Conservation (phyloP, 257 asterid species). For the Thymus mandschuricus region DNA sequence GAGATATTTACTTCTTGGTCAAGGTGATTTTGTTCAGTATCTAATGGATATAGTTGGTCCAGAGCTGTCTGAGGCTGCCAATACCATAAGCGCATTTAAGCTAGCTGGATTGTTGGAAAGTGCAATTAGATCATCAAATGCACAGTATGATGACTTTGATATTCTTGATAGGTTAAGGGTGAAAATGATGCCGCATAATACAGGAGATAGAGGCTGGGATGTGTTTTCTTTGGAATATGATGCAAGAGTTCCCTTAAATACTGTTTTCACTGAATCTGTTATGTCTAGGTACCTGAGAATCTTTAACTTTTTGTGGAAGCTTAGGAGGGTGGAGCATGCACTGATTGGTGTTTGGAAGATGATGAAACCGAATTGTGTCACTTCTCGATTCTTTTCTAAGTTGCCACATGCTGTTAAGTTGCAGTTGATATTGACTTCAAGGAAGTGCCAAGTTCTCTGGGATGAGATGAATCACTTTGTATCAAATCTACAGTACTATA, state of each 20-base stretch:
- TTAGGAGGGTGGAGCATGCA: constrained; percentile 93
- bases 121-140: constrained; percentile 91
- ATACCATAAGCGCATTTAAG: constrained; percentile 92
- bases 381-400: constrained; percentile 74
- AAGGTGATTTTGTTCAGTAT: constrained; percentile 98
- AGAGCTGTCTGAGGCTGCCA: constrained; percentile 95
- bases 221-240: constrained; percentile 96
- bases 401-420: constrained; percentile 74
- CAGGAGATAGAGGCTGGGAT: constrained; percentile 99
- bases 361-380: constrained; percentile 95
- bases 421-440: constrained; percentile 80
- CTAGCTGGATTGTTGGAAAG: constrained; percentile 91
- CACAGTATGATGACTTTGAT: constrained; percentile 93
- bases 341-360: constrained; percentile 92
- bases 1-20: constrained; percentile 95
- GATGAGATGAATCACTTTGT: constrained; percentile 98
- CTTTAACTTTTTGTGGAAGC: constrained; percentile 97
- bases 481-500: constrained; percentile 92
- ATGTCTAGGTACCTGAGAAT: constrained; percentile 86
- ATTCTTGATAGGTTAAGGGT: constrained; percentile 89
- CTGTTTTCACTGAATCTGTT: constrained; percentile 88
- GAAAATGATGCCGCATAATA: constrained; percentile 93
- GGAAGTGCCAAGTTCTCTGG: constrained; percentile 99
- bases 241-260: constrained; percentile 86
- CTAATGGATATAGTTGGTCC: constrained; percentile 96